Percentiles rank a stretch among this genome's conserved stretches.
Conservation (phyloP, 768 basidiomycete species). For the Termitomyces titanicus region DNA sequence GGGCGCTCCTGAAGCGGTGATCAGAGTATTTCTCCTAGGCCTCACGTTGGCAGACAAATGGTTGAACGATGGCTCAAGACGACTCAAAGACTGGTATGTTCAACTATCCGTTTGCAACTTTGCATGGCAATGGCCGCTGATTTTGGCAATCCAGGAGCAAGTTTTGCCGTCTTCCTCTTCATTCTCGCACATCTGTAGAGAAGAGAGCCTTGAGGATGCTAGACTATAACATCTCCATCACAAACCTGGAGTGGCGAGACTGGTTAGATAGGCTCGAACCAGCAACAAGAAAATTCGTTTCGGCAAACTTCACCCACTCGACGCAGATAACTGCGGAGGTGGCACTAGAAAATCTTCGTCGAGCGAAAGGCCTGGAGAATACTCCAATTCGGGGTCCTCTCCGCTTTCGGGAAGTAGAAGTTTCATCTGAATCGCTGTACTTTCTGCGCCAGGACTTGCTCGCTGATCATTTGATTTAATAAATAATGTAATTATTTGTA, state of each 20-base stretch:
- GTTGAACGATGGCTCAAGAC: conserved; percentile 54
- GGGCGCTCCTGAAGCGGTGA: conserved; percentile 39
- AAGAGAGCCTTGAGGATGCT: conserved; percentile 12
- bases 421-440: not conserved
- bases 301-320: not conserved
- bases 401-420: not conserved
- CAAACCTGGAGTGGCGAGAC: conserved; percentile 10
- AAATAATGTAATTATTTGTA: not conserved
- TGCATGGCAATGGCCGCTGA: not conserved
- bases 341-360: conserved; percentile 4
- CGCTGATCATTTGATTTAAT: not conserved
- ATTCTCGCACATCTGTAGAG: conserved; percentile 3
- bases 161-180: conserved; percentile 12
- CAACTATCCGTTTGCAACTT: not conserved
- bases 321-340: not conserved
- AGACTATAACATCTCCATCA: conserved; percentile 14
- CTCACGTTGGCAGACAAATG: conserved; percentile 62
- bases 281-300: conserved; percentile 4
- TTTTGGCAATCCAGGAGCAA: conserved; percentile 1
- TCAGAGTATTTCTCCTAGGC: conserved; percentile 47
- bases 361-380: not conserved
- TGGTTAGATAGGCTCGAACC: conserved; percentile 10
- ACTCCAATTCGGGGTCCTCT: not conserved
- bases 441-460: conserved; percentile 1
- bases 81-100: conserved; percentile 50